These are phyloP conservation scores for Fusarium virguliforme DNA, from an alignment of 2,329 filamentous ascomycete species.

Conservation along the genomic window DNA sequence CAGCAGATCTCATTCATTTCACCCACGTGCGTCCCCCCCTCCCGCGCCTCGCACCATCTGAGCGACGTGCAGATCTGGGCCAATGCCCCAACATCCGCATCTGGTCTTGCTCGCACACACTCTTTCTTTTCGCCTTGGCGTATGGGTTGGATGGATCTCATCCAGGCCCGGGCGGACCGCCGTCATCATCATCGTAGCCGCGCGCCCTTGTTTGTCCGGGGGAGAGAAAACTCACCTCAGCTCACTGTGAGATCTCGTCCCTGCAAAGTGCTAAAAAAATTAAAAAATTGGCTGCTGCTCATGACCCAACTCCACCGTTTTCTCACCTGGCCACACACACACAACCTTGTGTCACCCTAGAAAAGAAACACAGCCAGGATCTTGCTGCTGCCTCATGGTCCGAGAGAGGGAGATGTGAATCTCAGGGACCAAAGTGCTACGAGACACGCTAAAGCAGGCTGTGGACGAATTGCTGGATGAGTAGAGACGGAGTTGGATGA, in stretches of 20 bases:
- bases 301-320: conserved; percentile 9
- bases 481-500: neutral
- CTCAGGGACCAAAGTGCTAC: conserved; percentile 28
- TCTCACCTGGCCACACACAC: conserved; percentile 8
- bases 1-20: conserved; percentile 15
- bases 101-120: conserved; percentile 16
- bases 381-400: neutral
- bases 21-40: conserved; percentile 25
- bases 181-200: neutral
- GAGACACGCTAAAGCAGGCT: conserved; percentile 17
- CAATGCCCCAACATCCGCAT: conserved; percentile 34
- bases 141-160: conserved; percentile 2
- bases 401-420: neutral
- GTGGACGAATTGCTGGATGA: neutral
- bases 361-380: neutral
- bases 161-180: conserved; percentile 23
- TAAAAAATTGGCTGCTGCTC: neutral
- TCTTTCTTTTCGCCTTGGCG: neutral
- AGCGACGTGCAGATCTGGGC: conserved; percentile 40
- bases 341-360: conserved; percentile 26
- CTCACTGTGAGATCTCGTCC: conserved; percentile 25
- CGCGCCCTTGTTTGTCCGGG: neutral
- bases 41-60: conserved; percentile 24
- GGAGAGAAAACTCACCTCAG: conserved; percentile 24
- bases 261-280: conserved; percentile 6